A percentile compares a stretch with the other conserved stretches of the same genome.
phyloP scores from a whole-genome alignment of 2,329 filamentous ascomycete species.

The Colletotrichum abscissum region DNA sequence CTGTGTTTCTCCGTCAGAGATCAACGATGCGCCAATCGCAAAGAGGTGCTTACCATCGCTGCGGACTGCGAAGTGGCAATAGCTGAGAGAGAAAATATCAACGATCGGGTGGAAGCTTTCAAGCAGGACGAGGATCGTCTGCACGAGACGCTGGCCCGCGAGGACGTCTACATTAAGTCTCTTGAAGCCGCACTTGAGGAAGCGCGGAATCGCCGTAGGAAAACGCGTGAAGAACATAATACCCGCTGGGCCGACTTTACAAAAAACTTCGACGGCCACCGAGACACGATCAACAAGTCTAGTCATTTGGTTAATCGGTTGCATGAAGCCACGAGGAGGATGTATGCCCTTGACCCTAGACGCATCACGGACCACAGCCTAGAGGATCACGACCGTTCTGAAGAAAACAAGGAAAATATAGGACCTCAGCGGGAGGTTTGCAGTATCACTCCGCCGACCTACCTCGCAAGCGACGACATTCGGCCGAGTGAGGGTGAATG shows the following conservation, averaged over 20 bases:
- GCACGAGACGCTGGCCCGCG: background rate
- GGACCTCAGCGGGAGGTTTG: background rate
- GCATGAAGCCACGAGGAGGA: too few species aligned
- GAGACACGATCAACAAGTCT: background rate
- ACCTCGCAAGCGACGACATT: background rate
- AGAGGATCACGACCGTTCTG: background rate
- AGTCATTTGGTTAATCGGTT: background rate
- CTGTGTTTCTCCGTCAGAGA: background rate
- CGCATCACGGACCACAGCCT: background rate
- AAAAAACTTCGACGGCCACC: background rate
- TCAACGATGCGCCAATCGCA: background rate
- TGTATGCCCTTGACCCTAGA: too few species aligned
- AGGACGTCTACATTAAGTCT: background rate
- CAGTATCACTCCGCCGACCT: background rate
- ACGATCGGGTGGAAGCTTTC: too few species aligned
- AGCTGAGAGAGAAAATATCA: too few species aligned
- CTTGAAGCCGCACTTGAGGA: background rate
- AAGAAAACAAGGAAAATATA: background rate
- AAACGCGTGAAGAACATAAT: background rate
- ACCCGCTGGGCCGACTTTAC: background rate
- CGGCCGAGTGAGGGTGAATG: background rate
- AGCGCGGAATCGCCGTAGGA: background rate
- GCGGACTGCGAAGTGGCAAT: background rate
- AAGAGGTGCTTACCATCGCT: background rate
- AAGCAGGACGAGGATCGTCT: background rate